These are phyloP conservation scores for Alternaria gansuensis DNA, from an alignment of 2,329 filamentous ascomycete species.

Conservation along the genomic window DNA sequence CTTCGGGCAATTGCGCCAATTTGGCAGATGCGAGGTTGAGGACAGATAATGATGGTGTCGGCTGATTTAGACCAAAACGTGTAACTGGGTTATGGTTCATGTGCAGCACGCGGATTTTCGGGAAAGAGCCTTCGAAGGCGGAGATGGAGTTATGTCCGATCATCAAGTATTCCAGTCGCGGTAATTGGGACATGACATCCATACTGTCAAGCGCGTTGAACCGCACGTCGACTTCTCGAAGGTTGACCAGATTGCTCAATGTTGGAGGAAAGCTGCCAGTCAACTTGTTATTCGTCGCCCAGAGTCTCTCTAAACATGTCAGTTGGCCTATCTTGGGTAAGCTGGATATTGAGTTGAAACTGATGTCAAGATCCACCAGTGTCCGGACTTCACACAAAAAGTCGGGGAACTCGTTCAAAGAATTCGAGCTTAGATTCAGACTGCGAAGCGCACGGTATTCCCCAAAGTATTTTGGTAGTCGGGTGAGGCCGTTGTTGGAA, in stretches of 20 bases:
- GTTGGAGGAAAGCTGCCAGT: conserved; percentile 75
- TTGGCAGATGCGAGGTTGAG: conserved; percentile 93
- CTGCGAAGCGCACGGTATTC: conserved; percentile 80
- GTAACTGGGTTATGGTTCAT: conserved; percentile 96
- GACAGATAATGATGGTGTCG: conserved; percentile 81
- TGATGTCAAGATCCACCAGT: conserved; percentile 91
- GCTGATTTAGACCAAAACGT: conserved; percentile 81
- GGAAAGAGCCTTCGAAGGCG: conserved; percentile 87
- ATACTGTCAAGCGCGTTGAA: conserved; percentile 92
- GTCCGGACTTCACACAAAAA: conserved; percentile 85
- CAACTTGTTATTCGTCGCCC: conserved; percentile 94
- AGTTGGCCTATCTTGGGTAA: conserved; percentile 84
- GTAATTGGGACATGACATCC: conserved; percentile 83
- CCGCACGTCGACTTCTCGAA: conserved; percentile 92
- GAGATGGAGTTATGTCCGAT: conserved; percentile 94
- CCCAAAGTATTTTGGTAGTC: conserved; percentile 82
- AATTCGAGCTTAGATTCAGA: conserved; percentile 93
- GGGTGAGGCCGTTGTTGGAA: conserved; percentile 87
- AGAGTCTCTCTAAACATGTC: conserved; percentile 82
- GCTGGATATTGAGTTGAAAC: conserved; percentile 87
- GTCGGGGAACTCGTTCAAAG: conserved; percentile 81
- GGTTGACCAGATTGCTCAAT: conserved; percentile 75
- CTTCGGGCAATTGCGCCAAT: conserved; percentile 84
- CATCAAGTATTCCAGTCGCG: conserved; percentile 85
- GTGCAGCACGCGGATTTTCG: conserved; percentile 81